phyloP scores from a whole-genome alignment of 176 grass and related monocot species.

The Bonia amplexicaulis region DNA sequence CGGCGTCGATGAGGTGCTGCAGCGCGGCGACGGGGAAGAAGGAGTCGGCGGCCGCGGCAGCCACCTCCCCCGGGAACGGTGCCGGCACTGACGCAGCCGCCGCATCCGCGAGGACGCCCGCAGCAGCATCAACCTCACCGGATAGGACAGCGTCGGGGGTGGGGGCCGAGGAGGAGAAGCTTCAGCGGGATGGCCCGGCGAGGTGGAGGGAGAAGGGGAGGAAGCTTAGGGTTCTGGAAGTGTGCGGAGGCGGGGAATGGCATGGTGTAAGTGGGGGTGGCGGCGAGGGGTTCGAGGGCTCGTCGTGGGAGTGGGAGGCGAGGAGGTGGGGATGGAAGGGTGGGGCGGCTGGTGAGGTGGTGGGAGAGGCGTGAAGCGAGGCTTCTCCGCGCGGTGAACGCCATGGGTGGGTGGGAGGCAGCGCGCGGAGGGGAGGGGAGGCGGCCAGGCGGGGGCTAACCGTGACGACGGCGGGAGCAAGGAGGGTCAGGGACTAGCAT shows the following conservation, averaged over 20 bases:
- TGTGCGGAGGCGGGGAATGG: constrained; percentile 5
- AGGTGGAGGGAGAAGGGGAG: constrained; percentile 30
- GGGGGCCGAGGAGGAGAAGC: constrained; percentile 40
- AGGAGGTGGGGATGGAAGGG: constrained; percentile 18
- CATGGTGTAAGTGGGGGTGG: neutral
- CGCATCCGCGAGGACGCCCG: constrained; percentile 35
- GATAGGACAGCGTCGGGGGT: neutral
- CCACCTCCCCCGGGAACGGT: constrained; percentile 82
- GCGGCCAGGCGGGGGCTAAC: neutral
- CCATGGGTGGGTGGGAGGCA: constrained; percentile 9
- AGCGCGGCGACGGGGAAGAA: constrained; percentile 69
- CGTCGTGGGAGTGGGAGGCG: constrained; percentile 37
- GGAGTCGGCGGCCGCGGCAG: constrained; percentile 69
- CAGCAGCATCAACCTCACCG: constrained; percentile 37
- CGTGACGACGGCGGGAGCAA: neutral
- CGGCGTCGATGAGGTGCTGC: constrained; percentile 70
- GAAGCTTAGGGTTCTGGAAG: constrained; percentile 20
- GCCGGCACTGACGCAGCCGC: constrained; percentile 36
- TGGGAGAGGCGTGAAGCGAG: constrained; percentile 26
- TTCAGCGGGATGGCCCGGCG: constrained; percentile 1
- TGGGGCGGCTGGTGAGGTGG: constrained; percentile 28
- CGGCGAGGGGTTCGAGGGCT: constrained; percentile 12
- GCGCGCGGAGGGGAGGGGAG: neutral
- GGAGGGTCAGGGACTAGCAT: neutral
- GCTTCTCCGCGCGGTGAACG: constrained; percentile 25